phyloP scores from a whole-genome alignment of 2,329 filamentous ascomycete species.

The Neopestalotiopsis clavispora region DNA sequence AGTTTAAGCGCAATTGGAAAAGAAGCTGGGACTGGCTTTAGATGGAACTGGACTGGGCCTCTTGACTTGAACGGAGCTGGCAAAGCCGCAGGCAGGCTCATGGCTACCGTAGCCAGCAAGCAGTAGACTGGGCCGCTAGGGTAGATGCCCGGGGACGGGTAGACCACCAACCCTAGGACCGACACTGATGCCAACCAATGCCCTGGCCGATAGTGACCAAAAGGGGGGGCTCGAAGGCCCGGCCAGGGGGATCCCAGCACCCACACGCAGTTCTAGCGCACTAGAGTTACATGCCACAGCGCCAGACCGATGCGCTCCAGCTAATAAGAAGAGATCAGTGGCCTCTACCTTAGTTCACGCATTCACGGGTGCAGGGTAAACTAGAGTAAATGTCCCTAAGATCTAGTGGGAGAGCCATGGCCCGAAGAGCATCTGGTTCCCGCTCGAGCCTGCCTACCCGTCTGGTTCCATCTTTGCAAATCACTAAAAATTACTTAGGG shows the following conservation, averaged over 20 bases:
- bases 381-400: background rate
- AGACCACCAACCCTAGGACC: conserved; percentile 18
- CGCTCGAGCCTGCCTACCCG: background rate
- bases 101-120: background rate
- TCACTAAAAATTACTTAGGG: background rate
- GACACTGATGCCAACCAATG: conserved; percentile 12
- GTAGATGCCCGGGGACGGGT: conserved; percentile 17
- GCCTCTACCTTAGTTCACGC: background rate
- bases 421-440: background rate
- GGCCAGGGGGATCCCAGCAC: background rate
- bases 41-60: background rate
- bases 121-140: conserved; percentile 16
- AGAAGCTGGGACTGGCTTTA: conserved; percentile 13
- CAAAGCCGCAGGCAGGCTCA: conserved; percentile 10
- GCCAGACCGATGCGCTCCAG: background rate
- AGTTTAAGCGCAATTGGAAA: conserved; percentile 19
- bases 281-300: conserved; percentile 1
- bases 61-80: conserved; percentile 7
- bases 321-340: background rate
- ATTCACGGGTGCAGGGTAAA: background rate
- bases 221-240: background rate
- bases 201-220: background rate
- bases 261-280: background rate
- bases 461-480: background rate
- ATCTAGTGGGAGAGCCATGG: background rate